A percentile compares a stretch with the other conserved stretches of the same genome.
phyloP scores from a whole-genome alignment of 129 eudicot genomes.

The Artemisia argyi region DNA sequence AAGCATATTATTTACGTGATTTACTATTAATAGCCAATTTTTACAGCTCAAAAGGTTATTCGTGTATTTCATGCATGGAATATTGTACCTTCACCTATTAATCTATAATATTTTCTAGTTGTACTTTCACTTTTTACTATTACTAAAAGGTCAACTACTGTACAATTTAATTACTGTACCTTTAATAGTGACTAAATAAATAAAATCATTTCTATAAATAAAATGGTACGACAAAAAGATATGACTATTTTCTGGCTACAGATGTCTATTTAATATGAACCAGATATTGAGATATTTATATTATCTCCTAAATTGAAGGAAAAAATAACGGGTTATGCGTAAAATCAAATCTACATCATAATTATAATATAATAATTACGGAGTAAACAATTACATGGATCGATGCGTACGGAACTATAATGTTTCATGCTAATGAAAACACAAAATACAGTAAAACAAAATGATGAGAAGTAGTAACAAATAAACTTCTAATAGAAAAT shows the following conservation, averaged over 20 bases:
- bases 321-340: slow-evolving; percentile 16
- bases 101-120: neutral
- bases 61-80: slow-evolving; percentile 20
- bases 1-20: neutral
- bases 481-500: slow-evolving; percentile 4
- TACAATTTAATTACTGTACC: neutral
- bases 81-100: slow-evolving; percentile 7
- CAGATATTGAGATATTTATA: neutral
- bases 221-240: neutral
- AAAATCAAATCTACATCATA: slow-evolving; percentile 17
- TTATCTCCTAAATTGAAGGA: slow-evolving; percentile 15
- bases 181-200: too few species aligned
- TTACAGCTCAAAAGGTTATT: neutral
- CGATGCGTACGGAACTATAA: slow-evolving; percentile 31
- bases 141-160: slow-evolving; percentile 21
- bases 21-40: neutral
- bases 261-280: neutral
- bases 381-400: slow-evolving; percentile 18
- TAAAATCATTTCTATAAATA: neutral
- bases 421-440: slow-evolving; percentile 12
- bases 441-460: slow-evolving; percentile 33
- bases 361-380: neutral
- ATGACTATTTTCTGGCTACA: neutral
- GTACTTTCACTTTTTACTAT: slow-evolving; percentile 1
- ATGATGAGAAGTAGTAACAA: slow-evolving; percentile 23